A percentile compares a stretch with the other conserved stretches of the same genome.
phyloP scores from a whole-genome alignment of 192 early-diverging fungal genomes.

The Chytriomyces hyalinus region DNA sequence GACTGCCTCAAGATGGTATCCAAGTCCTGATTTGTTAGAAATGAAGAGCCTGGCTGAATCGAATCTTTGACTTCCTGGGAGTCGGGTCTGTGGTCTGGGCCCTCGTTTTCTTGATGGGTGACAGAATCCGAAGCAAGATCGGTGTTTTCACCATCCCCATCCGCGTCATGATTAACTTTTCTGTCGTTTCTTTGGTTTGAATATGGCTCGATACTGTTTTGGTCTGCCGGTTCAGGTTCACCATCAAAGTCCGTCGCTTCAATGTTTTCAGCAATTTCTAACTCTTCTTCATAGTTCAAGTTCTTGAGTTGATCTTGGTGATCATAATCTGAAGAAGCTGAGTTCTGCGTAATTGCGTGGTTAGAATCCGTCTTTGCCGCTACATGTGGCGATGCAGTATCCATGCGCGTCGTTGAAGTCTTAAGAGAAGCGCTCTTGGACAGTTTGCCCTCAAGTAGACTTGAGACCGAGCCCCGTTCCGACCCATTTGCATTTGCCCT shows the following conservation, averaged over 20 bases:
- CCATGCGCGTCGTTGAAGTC: too few species aligned
- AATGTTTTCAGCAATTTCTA: background rate
- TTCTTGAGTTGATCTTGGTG: background rate
- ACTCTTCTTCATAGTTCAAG: background rate
- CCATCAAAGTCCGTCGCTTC: background rate
- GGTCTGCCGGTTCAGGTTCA: background rate
- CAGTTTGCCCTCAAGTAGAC: too few species aligned
- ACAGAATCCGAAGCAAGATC: background rate
- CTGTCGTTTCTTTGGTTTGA: background rate
- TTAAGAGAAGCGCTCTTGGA: too few species aligned
- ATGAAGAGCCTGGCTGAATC: slow-evolving; percentile 18
- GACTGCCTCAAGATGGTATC: slow-evolving; percentile 8
- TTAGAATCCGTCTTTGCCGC: too few species aligned
- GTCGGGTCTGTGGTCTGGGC: background rate
- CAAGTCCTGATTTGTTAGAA: slow-evolving; percentile 26
- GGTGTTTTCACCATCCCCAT: background rate
- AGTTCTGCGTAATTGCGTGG: too few species aligned
- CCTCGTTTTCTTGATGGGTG: background rate
- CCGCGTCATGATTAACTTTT: background rate
- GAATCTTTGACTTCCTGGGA: background rate
- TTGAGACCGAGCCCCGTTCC: too few species aligned
- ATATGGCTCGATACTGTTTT: background rate
- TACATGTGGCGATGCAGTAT: too few species aligned
- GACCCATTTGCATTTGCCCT: too few species aligned
- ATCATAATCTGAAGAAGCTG: background rate